Evolutionary conservation across 108 stramenopile genomes (phyloP).

Genomic region (Pseudonitzschia multiseries): DNA sequence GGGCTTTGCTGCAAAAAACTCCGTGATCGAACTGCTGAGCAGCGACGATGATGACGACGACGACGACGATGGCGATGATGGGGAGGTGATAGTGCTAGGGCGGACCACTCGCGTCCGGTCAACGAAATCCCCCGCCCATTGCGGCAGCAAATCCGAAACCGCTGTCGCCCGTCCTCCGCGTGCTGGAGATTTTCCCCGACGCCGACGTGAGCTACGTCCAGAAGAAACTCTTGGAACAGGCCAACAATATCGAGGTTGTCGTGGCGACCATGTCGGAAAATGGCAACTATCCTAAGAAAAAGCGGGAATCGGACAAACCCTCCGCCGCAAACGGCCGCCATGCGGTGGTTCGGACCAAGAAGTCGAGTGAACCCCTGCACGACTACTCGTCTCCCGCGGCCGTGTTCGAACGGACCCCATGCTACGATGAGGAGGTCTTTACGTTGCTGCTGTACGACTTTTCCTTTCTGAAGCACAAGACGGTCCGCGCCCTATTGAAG

Average conservation of each 20-base stretch:
- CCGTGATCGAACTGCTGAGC: constrained; percentile 5
- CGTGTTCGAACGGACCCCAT: constrained; percentile 20
- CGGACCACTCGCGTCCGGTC: not conserved
- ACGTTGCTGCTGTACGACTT: constrained; percentile 30
- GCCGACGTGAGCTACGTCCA: constrained; percentile 19
- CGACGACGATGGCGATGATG: not conserved
- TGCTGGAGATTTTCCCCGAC: constrained; percentile 51
- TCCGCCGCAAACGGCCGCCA: not conserved
- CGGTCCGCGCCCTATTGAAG: not conserved
- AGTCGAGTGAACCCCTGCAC: constrained; percentile 26
- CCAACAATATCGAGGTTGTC: constrained; percentile 30
- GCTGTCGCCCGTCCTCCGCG: constrained; percentile 7
- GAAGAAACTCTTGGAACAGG: constrained; percentile 23
- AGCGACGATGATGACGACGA: constrained; percentile 7
- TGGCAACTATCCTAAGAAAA: constrained; percentile 28
- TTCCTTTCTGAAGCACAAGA: constrained; percentile 24
- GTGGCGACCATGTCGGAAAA: constrained; percentile 25
- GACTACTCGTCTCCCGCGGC: constrained; percentile 36
- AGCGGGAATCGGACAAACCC: not conserved
- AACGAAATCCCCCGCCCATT: not conserved
- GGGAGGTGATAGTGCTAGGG: not conserved
- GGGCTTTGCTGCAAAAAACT: not conserved
- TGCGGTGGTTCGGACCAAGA: not conserved
- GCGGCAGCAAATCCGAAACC: not conserved
- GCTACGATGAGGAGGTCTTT: constrained; percentile 24